phyloP scores from a whole-genome alignment of 306 rosid genomes.

The Sicyos edulis region DNA sequence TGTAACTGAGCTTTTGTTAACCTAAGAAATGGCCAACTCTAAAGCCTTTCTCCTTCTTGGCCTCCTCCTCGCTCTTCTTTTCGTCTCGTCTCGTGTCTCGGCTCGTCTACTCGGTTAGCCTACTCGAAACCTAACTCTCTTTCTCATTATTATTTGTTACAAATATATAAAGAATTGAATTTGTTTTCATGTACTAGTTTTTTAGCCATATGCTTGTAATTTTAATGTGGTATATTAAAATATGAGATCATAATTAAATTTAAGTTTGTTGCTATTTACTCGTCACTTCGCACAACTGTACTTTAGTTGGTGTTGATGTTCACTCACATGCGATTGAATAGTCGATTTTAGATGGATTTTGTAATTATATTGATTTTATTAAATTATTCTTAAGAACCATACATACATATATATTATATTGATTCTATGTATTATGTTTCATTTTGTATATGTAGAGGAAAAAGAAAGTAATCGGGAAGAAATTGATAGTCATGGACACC shows the following conservation, averaged over 20 bases:
- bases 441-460: not conserved
- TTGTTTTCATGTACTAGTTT: not conserved
- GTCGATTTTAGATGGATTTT: too few species aligned
- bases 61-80: conserved; percentile 11
- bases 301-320: too few species aligned
- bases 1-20: not conserved
- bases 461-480: not conserved
- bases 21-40: conserved; percentile 7
- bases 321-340: too few species aligned
- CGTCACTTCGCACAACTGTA: not conserved
- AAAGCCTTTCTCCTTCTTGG: not conserved
- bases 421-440: too few species aligned
- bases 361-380: too few species aligned
- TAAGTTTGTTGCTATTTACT: not conserved
- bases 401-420: not conserved
- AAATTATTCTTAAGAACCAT: too few species aligned
- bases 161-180: not conserved
- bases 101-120: conserved; percentile 12
- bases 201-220: not conserved
- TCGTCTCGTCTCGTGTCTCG: not conserved
- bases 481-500: not conserved
- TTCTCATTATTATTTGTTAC: not conserved
- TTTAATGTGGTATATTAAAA: not conserved
- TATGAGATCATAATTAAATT: not conserved
- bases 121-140: not conserved